Percentiles rank a stretch among this genome's conserved stretches.
These are phyloP conservation scores for Nyctanthes arbortristis DNA, from an alignment of 257 asterid species.

Conservation along the genomic window DNA sequence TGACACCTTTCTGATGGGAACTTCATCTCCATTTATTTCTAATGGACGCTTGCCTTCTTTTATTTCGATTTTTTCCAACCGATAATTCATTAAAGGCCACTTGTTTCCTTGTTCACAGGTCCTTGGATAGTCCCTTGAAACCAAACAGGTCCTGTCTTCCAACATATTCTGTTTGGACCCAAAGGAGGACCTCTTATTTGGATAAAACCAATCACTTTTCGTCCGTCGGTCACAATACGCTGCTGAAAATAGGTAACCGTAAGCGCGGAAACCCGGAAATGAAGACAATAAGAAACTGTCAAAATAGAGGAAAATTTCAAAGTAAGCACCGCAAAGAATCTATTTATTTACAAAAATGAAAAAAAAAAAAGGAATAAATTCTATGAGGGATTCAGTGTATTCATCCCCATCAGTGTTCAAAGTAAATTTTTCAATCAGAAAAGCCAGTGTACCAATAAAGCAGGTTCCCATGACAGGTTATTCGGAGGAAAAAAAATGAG, in stretches of 20 bases:
- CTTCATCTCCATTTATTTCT: slow-evolving; percentile 49
- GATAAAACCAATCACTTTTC: slow-evolving; percentile 21
- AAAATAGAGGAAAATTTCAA: slow-evolving; percentile 9
- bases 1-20: slow-evolving; percentile 35
- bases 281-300: neutral
- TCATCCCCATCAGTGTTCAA: neutral
- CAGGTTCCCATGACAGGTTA: neutral
- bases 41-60: slow-evolving; percentile 54
- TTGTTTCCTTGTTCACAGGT: slow-evolving; percentile 54
- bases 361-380: neutral
- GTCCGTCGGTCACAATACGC: slow-evolving; percentile 29
- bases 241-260: slow-evolving; percentile 30
- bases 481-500: neutral
- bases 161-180: slow-evolving; percentile 58
- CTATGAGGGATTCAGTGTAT: neutral
- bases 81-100: slow-evolving; percentile 64
- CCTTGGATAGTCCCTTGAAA: slow-evolving; percentile 60
- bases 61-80: slow-evolving; percentile 45
- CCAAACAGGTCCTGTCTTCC: slow-evolving; percentile 72
- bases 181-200: slow-evolving; percentile 27
- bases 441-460: neutral
- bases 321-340: neutral
- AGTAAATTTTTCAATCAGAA: slow-evolving; percentile 8
- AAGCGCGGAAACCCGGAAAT: slow-evolving; percentile 9
- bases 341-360: slow-evolving; percentile 3